These are phyloP conservation scores for Stemphylium vesicarium DNA, from an alignment of 2,329 filamentous ascomycete species.

Conservation along the genomic window DNA sequence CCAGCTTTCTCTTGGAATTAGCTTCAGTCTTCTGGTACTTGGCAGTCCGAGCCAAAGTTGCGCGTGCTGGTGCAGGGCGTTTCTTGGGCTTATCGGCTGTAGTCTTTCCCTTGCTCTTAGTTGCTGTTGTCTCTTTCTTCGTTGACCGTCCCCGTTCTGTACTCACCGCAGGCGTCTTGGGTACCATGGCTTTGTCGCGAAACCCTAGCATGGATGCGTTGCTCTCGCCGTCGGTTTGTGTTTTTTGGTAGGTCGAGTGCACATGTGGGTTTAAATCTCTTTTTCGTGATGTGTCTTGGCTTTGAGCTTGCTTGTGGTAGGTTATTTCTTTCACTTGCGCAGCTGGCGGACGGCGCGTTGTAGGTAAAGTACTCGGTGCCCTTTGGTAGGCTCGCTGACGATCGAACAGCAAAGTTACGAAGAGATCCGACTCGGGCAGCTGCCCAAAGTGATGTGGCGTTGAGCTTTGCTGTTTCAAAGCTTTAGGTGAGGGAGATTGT, in stretches of 20 bases:
- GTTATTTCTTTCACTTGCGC: neutral
- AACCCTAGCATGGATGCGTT: no score
- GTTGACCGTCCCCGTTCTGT: neutral
- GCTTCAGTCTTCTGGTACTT: neutral
- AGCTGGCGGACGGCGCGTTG: neutral
- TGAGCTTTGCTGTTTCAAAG: neutral
- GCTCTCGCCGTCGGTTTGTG: neutral
- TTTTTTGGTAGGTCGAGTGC: neutral
- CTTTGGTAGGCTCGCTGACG: conserved; percentile 10
- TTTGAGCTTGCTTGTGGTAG: no score
- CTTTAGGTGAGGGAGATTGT: neutral
- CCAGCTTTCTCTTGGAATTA: neutral
- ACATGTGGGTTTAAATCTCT: neutral
- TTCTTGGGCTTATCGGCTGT: neutral
- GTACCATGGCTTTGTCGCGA: neutral
- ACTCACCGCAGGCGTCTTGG: neutral
- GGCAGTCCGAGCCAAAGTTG: neutral
- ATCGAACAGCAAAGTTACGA: conserved; percentile 15
- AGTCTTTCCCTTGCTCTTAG: neutral
- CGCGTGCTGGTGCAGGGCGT: neutral
- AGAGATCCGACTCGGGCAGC: conserved; percentile 3
- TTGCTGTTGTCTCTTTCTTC: neutral
- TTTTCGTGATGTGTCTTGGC: no score
- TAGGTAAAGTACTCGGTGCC: neutral
- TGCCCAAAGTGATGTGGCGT: neutral